A percentile compares a stretch with the other conserved stretches of the same genome.
Conservation (phyloP, 2,329 filamentous ascomycete genomes). For the Epichloe sibirici region DNA sequence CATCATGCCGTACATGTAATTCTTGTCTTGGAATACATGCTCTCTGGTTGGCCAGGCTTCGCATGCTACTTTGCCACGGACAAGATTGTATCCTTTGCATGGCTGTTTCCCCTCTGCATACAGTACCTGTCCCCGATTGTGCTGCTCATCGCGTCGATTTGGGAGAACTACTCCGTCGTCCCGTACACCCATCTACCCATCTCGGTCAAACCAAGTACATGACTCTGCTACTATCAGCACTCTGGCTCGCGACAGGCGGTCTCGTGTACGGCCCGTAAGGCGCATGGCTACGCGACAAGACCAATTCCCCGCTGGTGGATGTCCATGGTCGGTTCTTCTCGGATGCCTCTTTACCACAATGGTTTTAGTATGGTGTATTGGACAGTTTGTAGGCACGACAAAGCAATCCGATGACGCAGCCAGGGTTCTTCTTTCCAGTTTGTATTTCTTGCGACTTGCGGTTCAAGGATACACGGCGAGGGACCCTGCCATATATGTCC, state of each 20-base stretch:
- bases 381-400: slow-evolving; percentile 17
- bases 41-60: slow-evolving; percentile 28
- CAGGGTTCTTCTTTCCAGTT: too few species aligned
- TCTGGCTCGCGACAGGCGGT: slow-evolving; percentile 27
- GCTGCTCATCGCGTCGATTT: slow-evolving; percentile 21
- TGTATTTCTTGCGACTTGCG: too few species aligned
- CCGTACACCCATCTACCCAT: slow-evolving; percentile 27
- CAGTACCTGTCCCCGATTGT: slow-evolving; percentile 27
- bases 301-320: slow-evolving; percentile 34
- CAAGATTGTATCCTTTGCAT: slow-evolving; percentile 11
- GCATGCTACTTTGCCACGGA: slow-evolving; percentile 21
- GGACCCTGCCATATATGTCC: too few species aligned
- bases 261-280: slow-evolving; percentile 28
- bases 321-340: slow-evolving; percentile 25
- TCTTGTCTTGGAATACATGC: slow-evolving; percentile 9
- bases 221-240: slow-evolving; percentile 26
- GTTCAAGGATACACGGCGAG: too few species aligned
- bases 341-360: slow-evolving; percentile 27
- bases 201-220: slow-evolving; percentile 26
- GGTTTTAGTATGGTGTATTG: slow-evolving; percentile 24
- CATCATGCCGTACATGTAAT: too few species aligned
- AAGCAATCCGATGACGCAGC: too few species aligned
- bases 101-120: slow-evolving; percentile 31
- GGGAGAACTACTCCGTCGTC: slow-evolving; percentile 28
- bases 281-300: slow-evolving; percentile 34